Percentiles rank a stretch among this genome's conserved stretches.
phyloP scores from a whole-genome alignment of 306 rosid species.

The Cyamopsis tetragonoloba region DNA sequence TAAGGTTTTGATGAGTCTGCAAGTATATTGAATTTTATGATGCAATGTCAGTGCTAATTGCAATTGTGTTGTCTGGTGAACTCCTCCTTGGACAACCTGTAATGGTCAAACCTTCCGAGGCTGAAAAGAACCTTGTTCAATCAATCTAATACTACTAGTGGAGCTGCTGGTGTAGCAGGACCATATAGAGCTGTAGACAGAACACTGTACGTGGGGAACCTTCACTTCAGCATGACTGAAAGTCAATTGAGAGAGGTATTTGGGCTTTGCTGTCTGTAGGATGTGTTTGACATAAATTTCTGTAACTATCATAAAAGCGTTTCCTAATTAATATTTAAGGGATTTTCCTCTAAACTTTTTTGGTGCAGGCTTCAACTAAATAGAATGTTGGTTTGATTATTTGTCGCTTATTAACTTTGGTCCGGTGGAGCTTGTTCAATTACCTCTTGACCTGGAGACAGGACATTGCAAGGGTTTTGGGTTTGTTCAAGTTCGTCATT shows the following conservation, averaged over 20 bases:
- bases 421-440: conserved; percentile 76
- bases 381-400: not conserved
- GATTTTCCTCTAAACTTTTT: not conserved
- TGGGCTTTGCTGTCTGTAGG: not conserved
- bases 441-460: too few species aligned
- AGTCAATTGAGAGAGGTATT: conserved; percentile 76
- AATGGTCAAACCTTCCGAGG: too few species aligned
- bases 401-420: conserved; percentile 27
- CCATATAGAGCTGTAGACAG: conserved; percentile 82
- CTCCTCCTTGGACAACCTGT: too few species aligned
- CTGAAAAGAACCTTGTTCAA: too few species aligned
- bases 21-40: too few species aligned
- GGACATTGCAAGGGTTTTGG: conserved; percentile 91
- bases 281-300: not conserved
- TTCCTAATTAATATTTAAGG: not conserved
- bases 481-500: conserved; percentile 66
- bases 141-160: conserved; percentile 55
- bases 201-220: conserved; percentile 78
- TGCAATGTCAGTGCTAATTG: too few species aligned
- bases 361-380: not conserved
- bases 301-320: not conserved
- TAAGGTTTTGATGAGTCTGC: too few species aligned
- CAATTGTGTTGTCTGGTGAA: too few species aligned
- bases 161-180: conserved; percentile 49
- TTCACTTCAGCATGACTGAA: conserved; percentile 85